These are phyloP conservation scores for Physcomitrium patens DNA, from an alignment of 225 moss, liverwort and hornwort genomes.

Conservation along the genomic window DNA sequence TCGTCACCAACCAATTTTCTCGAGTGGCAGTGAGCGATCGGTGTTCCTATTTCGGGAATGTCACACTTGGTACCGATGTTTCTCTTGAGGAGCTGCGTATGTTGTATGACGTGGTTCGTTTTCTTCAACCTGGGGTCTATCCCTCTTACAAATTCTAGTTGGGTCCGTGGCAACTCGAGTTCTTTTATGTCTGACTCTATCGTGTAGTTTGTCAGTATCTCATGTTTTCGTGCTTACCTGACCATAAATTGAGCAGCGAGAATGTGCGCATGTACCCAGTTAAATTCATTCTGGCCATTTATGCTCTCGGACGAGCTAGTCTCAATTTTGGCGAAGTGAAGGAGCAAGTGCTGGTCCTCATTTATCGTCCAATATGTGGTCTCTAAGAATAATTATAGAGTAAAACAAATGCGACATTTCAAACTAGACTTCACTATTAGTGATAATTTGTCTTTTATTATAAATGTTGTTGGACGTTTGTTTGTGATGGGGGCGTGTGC, in stretches of 20 bases:
- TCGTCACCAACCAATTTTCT: slow-evolving; percentile 93
- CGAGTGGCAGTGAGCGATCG: slow-evolving; percentile 70
- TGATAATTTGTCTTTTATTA: neutral
- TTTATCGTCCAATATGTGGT: neutral
- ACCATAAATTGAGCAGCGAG: slow-evolving; percentile 1
- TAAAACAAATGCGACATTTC: neutral
- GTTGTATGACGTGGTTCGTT: slow-evolving; percentile 85
- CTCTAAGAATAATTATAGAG: slow-evolving; percentile 3
- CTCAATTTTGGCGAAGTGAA: neutral
- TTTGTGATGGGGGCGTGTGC: slow-evolving; percentile 10
- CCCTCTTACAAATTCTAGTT: neutral
- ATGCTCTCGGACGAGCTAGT: neutral
- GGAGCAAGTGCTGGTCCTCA: neutral
- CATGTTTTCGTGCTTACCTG: slow-evolving; percentile 1
- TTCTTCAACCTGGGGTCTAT: neutral
- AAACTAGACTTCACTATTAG: neutral
- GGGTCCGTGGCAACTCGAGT: neutral
- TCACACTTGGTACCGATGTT: slow-evolving; percentile 75
- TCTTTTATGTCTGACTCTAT: slow-evolving; percentile 9
- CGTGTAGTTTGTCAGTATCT: slow-evolving; percentile 12
- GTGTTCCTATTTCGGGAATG: slow-evolving; percentile 89
- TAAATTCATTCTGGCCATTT: neutral
- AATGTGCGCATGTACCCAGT: slow-evolving; percentile 8
- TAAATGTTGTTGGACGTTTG: neutral
- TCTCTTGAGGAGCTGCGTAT: slow-evolving; percentile 65